Evolutionary conservation across 78 protist species (phyloP).

Genomic region (Capsaspora owczarzaki): DNA sequence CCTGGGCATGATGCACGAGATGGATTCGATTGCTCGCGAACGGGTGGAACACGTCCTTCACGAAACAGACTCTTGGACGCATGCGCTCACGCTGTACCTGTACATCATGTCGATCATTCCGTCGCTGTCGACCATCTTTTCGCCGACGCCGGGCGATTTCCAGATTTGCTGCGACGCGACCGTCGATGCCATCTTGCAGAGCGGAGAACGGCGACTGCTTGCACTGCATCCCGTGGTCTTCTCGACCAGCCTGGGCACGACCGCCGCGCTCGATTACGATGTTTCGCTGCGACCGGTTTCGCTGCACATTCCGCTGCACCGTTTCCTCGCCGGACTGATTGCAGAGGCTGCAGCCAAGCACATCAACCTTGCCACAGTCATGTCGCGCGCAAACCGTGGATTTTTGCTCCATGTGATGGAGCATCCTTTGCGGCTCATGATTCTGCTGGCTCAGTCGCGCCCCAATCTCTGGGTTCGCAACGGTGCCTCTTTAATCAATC

Average conservation of each 20-base stretch:
- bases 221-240: no score
- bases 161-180: not conserved
- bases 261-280: not conserved
- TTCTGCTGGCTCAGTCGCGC: not conserved
- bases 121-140: not conserved
- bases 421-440: not conserved
- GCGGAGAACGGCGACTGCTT: no score
- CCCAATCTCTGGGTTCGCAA: slow-evolving; percentile 5
- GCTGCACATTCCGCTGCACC: slow-evolving; percentile 8
- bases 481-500: not conserved
- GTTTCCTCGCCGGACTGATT: not conserved
- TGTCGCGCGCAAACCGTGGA: no score
- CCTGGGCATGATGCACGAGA: not conserved
- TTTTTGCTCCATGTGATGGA: not conserved
- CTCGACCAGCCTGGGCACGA: not conserved
- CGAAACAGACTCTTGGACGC: not conserved
- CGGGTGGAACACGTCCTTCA: not conserved
- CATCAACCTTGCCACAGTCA: not conserved
- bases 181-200: no score
- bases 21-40: not conserved
- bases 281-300: not conserved
- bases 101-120: not conserved
- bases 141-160: not conserved
- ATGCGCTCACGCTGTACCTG: slow-evolving; percentile 1
- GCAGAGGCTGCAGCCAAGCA: not conserved